A percentile compares a stretch with the other conserved stretches of the same genome.
These are phyloP conservation scores for Triticum dicoccoides DNA, from an alignment of 176 grass and related monocot genomes.

Conservation along the genomic window DNA sequence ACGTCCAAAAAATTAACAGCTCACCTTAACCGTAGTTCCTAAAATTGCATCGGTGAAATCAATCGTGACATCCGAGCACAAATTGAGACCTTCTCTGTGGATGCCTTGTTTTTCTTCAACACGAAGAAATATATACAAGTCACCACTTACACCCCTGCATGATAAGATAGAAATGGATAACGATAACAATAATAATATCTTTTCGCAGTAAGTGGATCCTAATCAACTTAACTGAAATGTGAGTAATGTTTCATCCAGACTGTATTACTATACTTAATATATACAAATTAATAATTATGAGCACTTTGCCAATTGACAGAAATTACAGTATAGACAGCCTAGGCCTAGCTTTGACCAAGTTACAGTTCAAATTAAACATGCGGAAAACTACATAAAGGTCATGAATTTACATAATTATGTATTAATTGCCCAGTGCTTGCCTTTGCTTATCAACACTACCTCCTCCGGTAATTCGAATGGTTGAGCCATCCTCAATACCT, in stretches of 20 bases:
- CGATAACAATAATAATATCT: neutral
- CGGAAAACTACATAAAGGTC: neutral
- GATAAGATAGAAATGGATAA: slow-evolving; percentile 8
- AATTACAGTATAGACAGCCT: neutral
- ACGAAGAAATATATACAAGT: slow-evolving; percentile 71
- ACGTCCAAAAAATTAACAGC: neutral
- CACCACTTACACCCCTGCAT: slow-evolving; percentile 59
- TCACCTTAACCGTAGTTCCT: slow-evolving; percentile 82
- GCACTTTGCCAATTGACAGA: neutral
- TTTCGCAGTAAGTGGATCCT: neutral
- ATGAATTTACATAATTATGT: neutral
- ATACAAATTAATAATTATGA: neutral
- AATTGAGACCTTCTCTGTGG: slow-evolving; percentile 67
- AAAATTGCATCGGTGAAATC: slow-evolving; percentile 89
- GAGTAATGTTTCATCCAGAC: neutral
- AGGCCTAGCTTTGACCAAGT: neutral
- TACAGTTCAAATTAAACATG: slow-evolving; percentile 6
- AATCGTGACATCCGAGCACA: slow-evolving; percentile 61
- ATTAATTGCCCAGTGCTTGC: slow-evolving; percentile 27
- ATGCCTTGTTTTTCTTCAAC: slow-evolving; percentile 78
- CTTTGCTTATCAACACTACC: slow-evolving; percentile 79
- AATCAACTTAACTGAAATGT: slow-evolving; percentile 5
- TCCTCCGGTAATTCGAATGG: slow-evolving; percentile 65
- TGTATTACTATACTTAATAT: neutral
- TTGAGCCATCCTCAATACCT: slow-evolving; percentile 75